Conservation (phyloP, 2,329 filamentous ascomycete genomes). For the Pseudogymnoascus sp. region DNA sequence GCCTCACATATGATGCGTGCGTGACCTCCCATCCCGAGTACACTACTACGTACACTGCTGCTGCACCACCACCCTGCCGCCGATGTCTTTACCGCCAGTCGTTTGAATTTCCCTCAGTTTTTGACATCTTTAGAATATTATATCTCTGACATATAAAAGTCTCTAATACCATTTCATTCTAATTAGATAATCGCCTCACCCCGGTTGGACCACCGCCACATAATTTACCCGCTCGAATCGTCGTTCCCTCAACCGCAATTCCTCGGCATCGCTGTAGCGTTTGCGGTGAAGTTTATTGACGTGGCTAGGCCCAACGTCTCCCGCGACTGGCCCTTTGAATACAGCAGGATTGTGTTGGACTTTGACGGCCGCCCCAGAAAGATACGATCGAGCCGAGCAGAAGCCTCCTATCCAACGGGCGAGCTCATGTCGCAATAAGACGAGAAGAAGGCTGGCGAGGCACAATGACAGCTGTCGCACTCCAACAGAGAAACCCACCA, state of each 20-base stretch:
- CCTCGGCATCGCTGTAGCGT: not conserved
- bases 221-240: constrained; percentile 7
- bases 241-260: constrained; percentile 6
- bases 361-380: not conserved
- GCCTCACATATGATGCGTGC: constrained; percentile 10
- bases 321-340: not conserved
- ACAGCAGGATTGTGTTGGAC: not conserved
- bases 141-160: not conserved
- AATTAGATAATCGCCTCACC: constrained; percentile 3
- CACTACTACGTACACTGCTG: not conserved
- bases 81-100: not conserved
- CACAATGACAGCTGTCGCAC: constrained; percentile 30
- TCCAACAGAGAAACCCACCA: constrained; percentile 24
- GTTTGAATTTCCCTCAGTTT: not conserved
- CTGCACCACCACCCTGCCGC: not conserved
- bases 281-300: constrained; percentile 1
- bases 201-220: not conserved
- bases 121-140: constrained; percentile 2
- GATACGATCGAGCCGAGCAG: not conserved
- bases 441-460: constrained; percentile 13
- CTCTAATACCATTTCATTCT: not conserved
- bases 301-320: not conserved
- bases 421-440: constrained; percentile 10
- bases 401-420: constrained; percentile 3
- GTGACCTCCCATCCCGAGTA: constrained; percentile 7